These are phyloP conservation scores for Actinomortierella ambigua DNA, from an alignment of 371 early-diverging fungal species.

Conservation along the genomic window DNA sequence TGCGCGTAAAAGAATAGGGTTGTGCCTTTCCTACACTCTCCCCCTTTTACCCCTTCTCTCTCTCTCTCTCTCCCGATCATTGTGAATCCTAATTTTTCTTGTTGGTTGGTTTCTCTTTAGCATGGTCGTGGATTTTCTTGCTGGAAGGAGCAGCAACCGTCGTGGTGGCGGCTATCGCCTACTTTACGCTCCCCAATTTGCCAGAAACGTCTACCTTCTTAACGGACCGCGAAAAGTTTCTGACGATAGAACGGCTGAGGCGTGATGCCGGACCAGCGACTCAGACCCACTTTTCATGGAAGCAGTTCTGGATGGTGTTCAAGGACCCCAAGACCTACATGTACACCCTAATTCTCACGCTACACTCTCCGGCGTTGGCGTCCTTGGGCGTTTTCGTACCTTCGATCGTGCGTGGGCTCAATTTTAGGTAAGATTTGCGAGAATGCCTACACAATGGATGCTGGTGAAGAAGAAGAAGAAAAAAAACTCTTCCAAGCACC, in stretches of 20 bases:
- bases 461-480: too few species aligned
- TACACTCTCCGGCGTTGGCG: not conserved
- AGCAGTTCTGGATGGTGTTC: slow-evolving; percentile 54
- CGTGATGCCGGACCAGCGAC: slow-evolving; percentile 53
- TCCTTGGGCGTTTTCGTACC: slow-evolving; percentile 69
- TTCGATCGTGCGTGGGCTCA: slow-evolving; percentile 61
- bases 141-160: slow-evolving; percentile 63
- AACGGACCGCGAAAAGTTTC: slow-evolving; percentile 51
- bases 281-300: slow-evolving; percentile 60
- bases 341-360: slow-evolving; percentile 20
- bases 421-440: slow-evolving; percentile 13
- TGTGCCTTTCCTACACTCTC: too few species aligned
- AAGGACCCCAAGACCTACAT: slow-evolving; percentile 58
- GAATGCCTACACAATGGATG: too few species aligned
- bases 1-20: too few species aligned
- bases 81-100: too few species aligned
- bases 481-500: not conserved
- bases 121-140: slow-evolving; percentile 71
- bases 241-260: slow-evolving; percentile 54
- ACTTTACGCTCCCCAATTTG: slow-evolving; percentile 60
- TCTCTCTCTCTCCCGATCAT: too few species aligned
- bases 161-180: slow-evolving; percentile 48
- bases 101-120: not conserved
- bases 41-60: too few species aligned
- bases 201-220: slow-evolving; percentile 60